Base-by-base conservation (phyloP, 306 rosid genomes). In the Lagenaria siceraria region DNA sequence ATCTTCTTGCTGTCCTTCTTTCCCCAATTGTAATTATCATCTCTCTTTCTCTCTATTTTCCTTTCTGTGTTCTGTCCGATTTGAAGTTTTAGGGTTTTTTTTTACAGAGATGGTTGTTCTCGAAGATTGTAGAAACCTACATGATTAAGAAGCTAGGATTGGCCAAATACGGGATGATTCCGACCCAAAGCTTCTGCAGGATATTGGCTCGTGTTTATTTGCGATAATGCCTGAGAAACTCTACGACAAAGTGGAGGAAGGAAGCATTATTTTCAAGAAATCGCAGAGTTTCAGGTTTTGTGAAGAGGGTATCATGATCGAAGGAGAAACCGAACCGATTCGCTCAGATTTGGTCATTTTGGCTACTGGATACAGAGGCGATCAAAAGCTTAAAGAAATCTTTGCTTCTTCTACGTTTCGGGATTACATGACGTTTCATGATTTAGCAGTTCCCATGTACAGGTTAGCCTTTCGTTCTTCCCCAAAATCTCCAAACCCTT, bases 351-450 rank as follows among this genome's bases (percentile, higher is more conserved):
- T 91, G 81, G 85, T 91, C 18, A 86, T 91, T 46, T 78, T 89
- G 80, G 94, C 92, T 9, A 89, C 92, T 2, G 90, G 92, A 0
- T 91, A 43, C 75, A 85, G 77, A 1, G 97, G 97, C 25, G 95
- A 91, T 49, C 46, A 75, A 77, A 91, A 89, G 80, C 92, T 91
- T 55, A 84, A 55, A 80, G 76, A 86, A 73, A 82, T 91, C 11
- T 89, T 89, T 70, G 66, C 75, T 38, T 88, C 91, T 19, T 79
- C 91, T 29, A 80, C 80, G 21, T 89, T 91, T 62, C 78, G 82
- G 27, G 86, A 88, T 58, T 80, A 77, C 54, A 85, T 88, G 2
- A 61, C 25, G 5, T 80, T 89, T 22, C 80, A 80, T 0, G 51
- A 79, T 19, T 63, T 86, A 65, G 6, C 83, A 4, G 5, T 85